phyloP scores from a whole-genome alignment of 768 basidiomycete genomes.

The Russula foetens region DNA sequence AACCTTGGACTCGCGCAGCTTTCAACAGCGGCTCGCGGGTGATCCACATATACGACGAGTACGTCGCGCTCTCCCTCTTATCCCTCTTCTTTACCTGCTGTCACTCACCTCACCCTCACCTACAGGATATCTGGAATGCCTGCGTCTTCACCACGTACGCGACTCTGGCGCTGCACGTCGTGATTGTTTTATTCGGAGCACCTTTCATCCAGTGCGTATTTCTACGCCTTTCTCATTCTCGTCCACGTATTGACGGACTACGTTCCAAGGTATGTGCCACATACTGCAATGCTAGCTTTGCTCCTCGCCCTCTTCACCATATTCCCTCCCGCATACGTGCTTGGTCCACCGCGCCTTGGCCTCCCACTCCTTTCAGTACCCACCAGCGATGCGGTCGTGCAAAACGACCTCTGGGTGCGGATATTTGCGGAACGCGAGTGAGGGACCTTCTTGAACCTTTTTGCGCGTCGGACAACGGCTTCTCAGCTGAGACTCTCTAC shows the following conservation, averaged over 20 bases:
- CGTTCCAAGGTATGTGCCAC: conserved; percentile 28
- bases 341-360: conserved; percentile 47
- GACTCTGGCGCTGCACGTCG: conserved; percentile 39
- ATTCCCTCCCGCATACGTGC: conserved; percentile 60
- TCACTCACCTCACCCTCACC: not conserved
- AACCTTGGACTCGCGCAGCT: conserved; percentile 34
- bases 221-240: not conserved
- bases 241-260: not conserved
- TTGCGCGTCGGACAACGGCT: not conserved
- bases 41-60: conserved; percentile 35
- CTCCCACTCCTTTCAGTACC: conserved; percentile 18
- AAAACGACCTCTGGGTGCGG: conserved; percentile 62
- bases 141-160: conserved; percentile 43
- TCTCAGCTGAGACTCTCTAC: not conserved
- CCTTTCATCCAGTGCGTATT: conserved; percentile 47
- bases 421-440: conserved; percentile 79
- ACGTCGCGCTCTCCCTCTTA: not conserved
- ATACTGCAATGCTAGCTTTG: conserved; percentile 63
- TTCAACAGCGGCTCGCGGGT: conserved; percentile 35
- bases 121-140: conserved; percentile 45
- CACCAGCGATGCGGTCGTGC: conserved; percentile 38
- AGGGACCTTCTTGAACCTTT: conserved; percentile 28
- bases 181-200: conserved; percentile 68
- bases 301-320: conserved; percentile 58
- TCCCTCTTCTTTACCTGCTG: not conserved